Base-by-base conservation (phyloP, 2,329 filamentous ascomycete species). In the Capronia coronata region DNA sequence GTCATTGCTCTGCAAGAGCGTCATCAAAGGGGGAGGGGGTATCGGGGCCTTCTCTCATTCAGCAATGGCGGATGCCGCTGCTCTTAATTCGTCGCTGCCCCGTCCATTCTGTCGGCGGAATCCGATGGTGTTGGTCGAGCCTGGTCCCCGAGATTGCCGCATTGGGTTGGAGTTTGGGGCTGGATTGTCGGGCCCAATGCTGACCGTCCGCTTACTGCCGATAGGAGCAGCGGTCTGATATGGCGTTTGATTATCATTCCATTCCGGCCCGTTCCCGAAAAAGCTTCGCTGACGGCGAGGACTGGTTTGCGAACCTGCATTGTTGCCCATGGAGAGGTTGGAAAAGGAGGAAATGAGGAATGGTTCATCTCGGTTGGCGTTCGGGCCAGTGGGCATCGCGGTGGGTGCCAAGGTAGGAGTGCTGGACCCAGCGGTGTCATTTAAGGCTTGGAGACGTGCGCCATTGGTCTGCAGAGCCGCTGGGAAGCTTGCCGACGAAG, bases 401-500 rank as follows among this genome's bases (percentile, higher is more conserved):
- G 77, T 80, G 10, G 80, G 79, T 2, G 83, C 84, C 52, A 84
- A 71, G 43, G 77, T 83, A 7, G 83, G 82, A 18, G 83, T 85
- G 63, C 77, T 82, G 35, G 80, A 80, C 23, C 78, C 74, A 29
- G 71, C 75, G 38, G 75, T 73, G 10, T 55, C 74, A 74, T 58
- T 83, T 77, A 51, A 80, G 78, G 41, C 55, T 54, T 78, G 77
- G 56, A 83, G 77, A 47, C 80, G 76, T 39, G 78, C 72, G 47
- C 82, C 78, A 59, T 82, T 83, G 56, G 77, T 75, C 62, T 75
- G 75, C 43, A 87, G 72, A 52, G 77, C 79, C 56, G 80, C 80
- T 48, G 87, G 83, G 65, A 94, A 95, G 72, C 88, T 94, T 4
- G 87, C 87, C 14, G 87, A 88, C 10, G 93, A 95, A 6, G 84